Evolutionary conservation across 1,284 basidiomycete genomes (phyloP), one percentile per base, ranked within the genome.

Genomic region (Sporisorium exsertum): DNA sequence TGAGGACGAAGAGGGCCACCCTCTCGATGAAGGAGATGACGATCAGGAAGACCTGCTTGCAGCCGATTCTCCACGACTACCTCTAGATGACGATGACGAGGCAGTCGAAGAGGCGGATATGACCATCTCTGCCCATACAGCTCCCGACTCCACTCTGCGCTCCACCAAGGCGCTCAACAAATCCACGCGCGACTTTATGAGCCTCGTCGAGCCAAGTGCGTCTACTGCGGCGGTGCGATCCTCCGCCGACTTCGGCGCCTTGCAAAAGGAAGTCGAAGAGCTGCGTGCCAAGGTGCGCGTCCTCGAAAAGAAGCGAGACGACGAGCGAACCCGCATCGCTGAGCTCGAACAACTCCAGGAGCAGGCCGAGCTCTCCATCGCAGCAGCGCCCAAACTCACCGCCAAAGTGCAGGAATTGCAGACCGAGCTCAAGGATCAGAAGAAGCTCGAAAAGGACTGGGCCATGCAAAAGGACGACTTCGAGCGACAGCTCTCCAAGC

Each of bases 311-410:
- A 92, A 94, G 81, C 91, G 94, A 16, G 89, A 91, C 1, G 95
- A 97, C 72, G 96, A 97, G 81, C 89, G 92, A 0, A 91, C 92
- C 20, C 91, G 90, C 68, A 89, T 97, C 29, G 90, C 92, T 58
- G 91, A 92, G 81, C 90, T 97, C n/a, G 94, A 99, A 84, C 89
- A 90, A 9, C 90, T 92, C 49, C 90, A 93, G 7, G 88, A 90
- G 4, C 94, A 97, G 76, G 92, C 92, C 0, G 93, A 95, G 81
- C 89, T 91, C 16, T 93, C 96, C 78, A 90, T 93, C n/a, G 89
- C 92, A 12, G 68, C 74, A 4, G 89, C 92, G 20, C 94, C 93
- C 9, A 97, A 95, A 86, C 89, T 95, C 24, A 70, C 59, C 5
- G 70, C 75, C 26, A 72, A 68, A 40, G 56, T 75, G n/a, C 70